Evolutionary conservation across 2,329 filamentous ascomycete genomes (phyloP).

Genomic region (Mollisia scopiformis): DNA sequence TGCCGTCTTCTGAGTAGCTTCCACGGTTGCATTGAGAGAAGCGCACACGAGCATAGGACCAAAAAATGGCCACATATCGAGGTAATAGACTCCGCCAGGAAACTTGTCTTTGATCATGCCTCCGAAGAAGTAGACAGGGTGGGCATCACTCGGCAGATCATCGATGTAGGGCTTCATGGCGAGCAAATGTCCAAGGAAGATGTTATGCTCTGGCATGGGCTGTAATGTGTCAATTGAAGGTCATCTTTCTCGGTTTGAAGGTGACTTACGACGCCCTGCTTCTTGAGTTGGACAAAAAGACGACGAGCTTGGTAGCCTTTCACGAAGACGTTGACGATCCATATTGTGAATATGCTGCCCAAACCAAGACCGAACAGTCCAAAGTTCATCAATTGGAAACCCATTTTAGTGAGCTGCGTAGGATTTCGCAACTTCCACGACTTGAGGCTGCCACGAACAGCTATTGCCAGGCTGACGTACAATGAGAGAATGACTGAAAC

Average conservation of each 20-base stretch:
- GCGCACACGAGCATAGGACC: constrained; percentile 22
- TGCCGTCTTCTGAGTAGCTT: constrained; percentile 23
- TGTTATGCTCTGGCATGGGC: constrained; percentile 24
- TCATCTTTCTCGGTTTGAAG: background rate
- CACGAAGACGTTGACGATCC: too few relatives aligned
- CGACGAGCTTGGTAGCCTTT: too few relatives aligned
- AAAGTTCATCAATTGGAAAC: too few relatives aligned
- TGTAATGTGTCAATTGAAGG: background rate
- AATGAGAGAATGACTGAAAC: too few relatives aligned
- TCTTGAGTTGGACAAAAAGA: constrained; percentile 5
- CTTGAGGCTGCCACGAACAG: too few relatives aligned
- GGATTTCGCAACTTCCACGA: too few relatives aligned
- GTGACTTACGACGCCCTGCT: constrained; percentile 9
- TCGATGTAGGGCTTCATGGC: constrained; percentile 9
- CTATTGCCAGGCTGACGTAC: too few relatives aligned
- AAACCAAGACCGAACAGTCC: too few relatives aligned
- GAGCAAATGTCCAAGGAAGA: constrained; percentile 20
- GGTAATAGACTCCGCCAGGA: too few relatives aligned
- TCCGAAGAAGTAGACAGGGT: background rate
- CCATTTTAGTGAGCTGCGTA: too few relatives aligned
- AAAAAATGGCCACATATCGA: constrained; percentile 28
- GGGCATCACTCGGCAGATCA: constrained; percentile 17
- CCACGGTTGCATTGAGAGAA: constrained; percentile 21
- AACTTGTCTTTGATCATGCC: too few relatives aligned
- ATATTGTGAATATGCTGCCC: too few relatives aligned